Conservation (phyloP, 2,329 filamentous ascomycete genomes). For the Trichoderma koningii region DNA sequence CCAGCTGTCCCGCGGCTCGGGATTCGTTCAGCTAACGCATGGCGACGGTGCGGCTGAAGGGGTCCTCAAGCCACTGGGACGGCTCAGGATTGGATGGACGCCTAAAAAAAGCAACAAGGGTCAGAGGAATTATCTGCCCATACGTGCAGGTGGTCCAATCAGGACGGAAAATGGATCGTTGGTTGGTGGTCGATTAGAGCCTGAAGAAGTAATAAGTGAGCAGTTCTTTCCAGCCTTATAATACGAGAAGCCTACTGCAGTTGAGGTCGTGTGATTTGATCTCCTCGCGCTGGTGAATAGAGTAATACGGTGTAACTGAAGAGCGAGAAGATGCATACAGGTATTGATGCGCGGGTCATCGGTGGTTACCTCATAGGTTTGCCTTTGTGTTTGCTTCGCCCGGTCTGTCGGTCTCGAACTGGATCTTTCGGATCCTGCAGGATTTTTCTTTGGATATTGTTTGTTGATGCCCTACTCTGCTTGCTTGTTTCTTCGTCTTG, state of each 20-base stretch:
- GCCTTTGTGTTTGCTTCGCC: not conserved
- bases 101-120: conserved; percentile 26
- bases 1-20: conserved; percentile 16
- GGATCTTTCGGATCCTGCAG: conserved; percentile 10
- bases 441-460: not conserved
- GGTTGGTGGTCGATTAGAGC: conserved; percentile 4
- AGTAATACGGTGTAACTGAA: conserved; percentile 18
- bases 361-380: conserved; percentile 3
- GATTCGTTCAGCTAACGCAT: conserved; percentile 16
- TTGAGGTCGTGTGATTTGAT: conserved; percentile 1
- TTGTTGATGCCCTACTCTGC: no score
- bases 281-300: not conserved
- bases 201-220: not conserved
- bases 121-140: not conserved
- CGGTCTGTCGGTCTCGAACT: conserved; percentile 12
- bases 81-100: not conserved
- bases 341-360: conserved; percentile 3
- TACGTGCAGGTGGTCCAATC: no score
- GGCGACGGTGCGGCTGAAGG: conserved; percentile 20
- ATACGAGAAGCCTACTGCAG: not conserved
- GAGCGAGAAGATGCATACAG: no score
- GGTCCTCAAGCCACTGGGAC: not conserved
- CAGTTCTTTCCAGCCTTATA: conserved; percentile 1
- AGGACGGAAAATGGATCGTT: not conserved
- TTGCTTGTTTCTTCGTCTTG: no score